Evolutionary conservation across 2,329 filamentous ascomycete genomes (phyloP), one percentile per base, ranked within the genome.

Genomic region (Fusarium illudens): DNA sequence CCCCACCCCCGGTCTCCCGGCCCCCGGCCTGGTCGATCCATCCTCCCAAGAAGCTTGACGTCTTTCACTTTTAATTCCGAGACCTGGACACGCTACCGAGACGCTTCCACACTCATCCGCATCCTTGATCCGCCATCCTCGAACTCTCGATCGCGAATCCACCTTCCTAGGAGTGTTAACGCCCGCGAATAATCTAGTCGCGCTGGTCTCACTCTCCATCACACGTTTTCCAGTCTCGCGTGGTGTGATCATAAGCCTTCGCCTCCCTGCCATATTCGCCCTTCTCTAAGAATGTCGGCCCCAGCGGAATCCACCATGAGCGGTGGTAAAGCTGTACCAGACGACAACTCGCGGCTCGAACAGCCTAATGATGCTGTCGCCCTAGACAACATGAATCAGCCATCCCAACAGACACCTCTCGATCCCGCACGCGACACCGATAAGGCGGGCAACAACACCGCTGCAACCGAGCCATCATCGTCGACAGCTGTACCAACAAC

Each of bases 341-440:
- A 71, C 66, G 73, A 77, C 51, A 60, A 66, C 59, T 72, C 75
- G 29, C 73, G 71, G 48, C 73, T 79, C 59, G 70, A 76, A 30
- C 78, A 79, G 64, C 75, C 76, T 57, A 74, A 66, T 52, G 80
- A 80, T 67, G 77, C 79, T 59, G 77, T 81, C 30, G 74, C 76
- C 49, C 79, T 80, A 78, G 73, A 76, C 61, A 75, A 65, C 56
- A 77, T 81, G 52, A 61, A 72, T 53, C 73, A 77, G 51, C 60
- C 64, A 17, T 29, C 61, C 17, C 56, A 71, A 49, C 55, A 68
- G 48, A 54, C 55, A 36, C 57, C 61, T 42, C 61, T 60, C 56
- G 63, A 65, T 56, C 52, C 56, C 55, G 55, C 55, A 32, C 54
- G 63, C 60, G 70, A 70, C 52, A 32, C 68, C 57, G 42, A 65